Conservation (phyloP, 1,284 basidiomycete genomes). For the Abortiporus biennis region DNA sequence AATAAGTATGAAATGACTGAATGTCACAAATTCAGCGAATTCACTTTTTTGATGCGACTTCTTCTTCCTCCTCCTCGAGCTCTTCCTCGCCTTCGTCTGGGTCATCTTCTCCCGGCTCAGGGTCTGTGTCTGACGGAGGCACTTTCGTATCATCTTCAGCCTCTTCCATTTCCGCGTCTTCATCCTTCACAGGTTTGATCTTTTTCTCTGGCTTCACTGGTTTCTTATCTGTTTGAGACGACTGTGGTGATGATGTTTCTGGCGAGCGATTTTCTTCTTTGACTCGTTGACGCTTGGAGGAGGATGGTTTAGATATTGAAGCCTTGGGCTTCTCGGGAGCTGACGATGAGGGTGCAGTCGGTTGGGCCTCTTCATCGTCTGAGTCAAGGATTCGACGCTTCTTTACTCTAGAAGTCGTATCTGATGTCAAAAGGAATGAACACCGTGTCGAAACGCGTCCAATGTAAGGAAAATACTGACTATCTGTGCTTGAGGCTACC, state of each 20-base stretch:
- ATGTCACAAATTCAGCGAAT: slow-evolving; percentile 12
- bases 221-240: neutral
- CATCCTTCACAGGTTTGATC: slow-evolving; percentile 10
- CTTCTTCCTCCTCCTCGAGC: slow-evolving; percentile 42
- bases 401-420: slow-evolving; percentile 12
- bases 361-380: slow-evolving; percentile 37
- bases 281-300: neutral
- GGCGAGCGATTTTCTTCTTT: neutral
- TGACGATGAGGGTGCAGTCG: slow-evolving; percentile 1
- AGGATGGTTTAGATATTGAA: slow-evolving; percentile 1
- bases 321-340: neutral
- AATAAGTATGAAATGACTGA: neutral
- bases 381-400: slow-evolving; percentile 40
- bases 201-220: slow-evolving; percentile 4
- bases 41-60: slow-evolving; percentile 59
- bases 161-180: slow-evolving; percentile 14
- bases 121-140: slow-evolving; percentile 15
- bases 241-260: neutral
- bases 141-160: slow-evolving; percentile 12
- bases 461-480: too few relatives aligned
- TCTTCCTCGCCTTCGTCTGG: slow-evolving; percentile 53
- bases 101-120: slow-evolving; percentile 32
- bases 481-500: slow-evolving; percentile 37
- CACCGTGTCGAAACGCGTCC: too few relatives aligned
- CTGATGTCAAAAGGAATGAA: too few relatives aligned